phyloP scores from a whole-genome alignment of 2,329 filamentous ascomycete species.

The Grosmannia huntii region DNA sequence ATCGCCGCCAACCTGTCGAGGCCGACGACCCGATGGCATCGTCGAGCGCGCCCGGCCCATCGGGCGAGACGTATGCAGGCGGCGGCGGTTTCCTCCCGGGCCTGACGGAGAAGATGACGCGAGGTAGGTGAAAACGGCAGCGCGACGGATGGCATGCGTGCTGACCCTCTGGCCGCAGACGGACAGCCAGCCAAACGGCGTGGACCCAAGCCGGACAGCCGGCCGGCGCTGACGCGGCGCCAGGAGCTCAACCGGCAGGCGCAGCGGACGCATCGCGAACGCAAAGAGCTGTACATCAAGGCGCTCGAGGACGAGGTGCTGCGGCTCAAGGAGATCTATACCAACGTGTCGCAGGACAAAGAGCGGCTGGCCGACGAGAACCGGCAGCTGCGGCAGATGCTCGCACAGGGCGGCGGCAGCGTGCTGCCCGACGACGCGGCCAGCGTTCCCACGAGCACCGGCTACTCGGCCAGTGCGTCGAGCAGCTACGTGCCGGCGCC shows the following conservation, averaged over 20 bases:
- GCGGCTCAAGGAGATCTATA: conserved; percentile 75
- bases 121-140: not conserved
- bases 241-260: conserved; percentile 94
- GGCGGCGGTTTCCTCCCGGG: not conserved
- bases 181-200: conserved; percentile 77
- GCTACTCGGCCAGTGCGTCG: conserved; percentile 45
- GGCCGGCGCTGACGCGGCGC: conserved; percentile 79
- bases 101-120: not conserved
- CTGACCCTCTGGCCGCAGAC: conserved; percentile 34
- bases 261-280: conserved; percentile 85
- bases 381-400: conserved; percentile 48
- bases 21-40: not conserved
- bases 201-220: conserved; percentile 92
- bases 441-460: conserved; percentile 32
- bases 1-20: too few species aligned
- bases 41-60: not conserved
- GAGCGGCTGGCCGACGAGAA: conserved; percentile 70
- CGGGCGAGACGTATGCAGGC: not conserved
- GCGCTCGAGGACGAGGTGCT: conserved; percentile 84
- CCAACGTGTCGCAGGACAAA: conserved; percentile 61
- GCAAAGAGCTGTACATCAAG: conserved; percentile 94
- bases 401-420: conserved; percentile 38
- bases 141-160: not conserved
- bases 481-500: conserved; percentile 45
- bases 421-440: conserved; percentile 27